A percentile compares a stretch with the other conserved stretches of the same genome.
These are phyloP conservation scores for Botryotinia calthae DNA, from an alignment of 2,329 filamentous ascomycete species.

Conservation along the genomic window DNA sequence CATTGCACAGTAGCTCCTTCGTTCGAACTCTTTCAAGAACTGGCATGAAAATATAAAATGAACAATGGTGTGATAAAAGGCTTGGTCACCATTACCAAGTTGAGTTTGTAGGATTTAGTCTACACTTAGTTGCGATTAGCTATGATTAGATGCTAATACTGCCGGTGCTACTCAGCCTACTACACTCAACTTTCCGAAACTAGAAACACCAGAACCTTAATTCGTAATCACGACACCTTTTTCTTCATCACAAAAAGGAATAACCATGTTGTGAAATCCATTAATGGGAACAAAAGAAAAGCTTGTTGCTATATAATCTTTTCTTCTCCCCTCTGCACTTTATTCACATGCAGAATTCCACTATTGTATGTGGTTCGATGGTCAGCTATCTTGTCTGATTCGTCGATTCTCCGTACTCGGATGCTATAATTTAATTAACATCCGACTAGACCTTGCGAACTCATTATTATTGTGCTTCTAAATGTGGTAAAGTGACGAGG, in stretches of 20 bases:
- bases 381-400: not conserved
- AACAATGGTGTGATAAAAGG: not conserved
- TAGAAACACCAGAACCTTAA: not conserved
- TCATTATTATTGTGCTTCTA: not conserved
- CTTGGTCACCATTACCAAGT: not conserved
- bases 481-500: not conserved
- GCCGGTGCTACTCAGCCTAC: not conserved
- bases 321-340: not conserved
- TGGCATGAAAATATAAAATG: not conserved
- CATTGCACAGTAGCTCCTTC: slow-evolving; percentile 1
- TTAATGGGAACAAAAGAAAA: not conserved
- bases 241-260: not conserved
- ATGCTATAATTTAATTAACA: not conserved
- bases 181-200: not conserved
- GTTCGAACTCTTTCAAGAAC: not conserved
- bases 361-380: not conserved
- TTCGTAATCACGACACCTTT: not conserved
- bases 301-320: not conserved
- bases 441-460: not conserved
- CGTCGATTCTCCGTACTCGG: not conserved
- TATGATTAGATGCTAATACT: not conserved
- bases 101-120: not conserved
- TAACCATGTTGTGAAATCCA: not conserved
- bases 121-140: not conserved
- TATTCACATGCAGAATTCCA: not conserved